phyloP scores from a whole-genome alignment of 2,329 filamentous ascomycete genomes.

The Raffaelea albimanens region DNA sequence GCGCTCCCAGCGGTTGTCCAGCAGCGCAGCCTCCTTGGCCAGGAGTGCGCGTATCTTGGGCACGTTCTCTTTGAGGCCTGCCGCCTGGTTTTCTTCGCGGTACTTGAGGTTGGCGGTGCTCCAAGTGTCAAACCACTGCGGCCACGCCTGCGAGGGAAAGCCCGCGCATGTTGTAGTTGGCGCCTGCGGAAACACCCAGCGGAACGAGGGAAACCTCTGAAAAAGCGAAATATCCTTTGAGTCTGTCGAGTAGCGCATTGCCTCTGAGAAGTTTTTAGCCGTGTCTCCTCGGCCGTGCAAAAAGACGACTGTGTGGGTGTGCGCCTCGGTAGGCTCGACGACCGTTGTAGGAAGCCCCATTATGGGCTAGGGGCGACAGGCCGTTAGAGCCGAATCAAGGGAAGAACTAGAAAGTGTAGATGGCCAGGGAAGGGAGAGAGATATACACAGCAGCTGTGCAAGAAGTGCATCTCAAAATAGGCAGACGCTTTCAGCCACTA shows the following conservation, averaged over 20 bases:
- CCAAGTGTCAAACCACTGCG: conserved; percentile 34
- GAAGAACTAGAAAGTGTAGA: too few relatives aligned
- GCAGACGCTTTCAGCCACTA: too few relatives aligned
- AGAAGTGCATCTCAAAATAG: too few relatives aligned
- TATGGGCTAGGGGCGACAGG: too few relatives aligned
- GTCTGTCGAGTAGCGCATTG: conserved; percentile 20
- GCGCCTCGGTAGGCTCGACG: conserved; percentile 7
- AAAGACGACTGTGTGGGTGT: conserved; percentile 33
- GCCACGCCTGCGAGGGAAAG: conserved; percentile 14
- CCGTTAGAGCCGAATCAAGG: too few relatives aligned
- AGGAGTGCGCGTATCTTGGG: conserved; percentile 22
- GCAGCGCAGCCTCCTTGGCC: conserved; percentile 17
- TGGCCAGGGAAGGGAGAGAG: too few relatives aligned
- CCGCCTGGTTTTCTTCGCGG: conserved; percentile 26
- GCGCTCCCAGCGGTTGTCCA: conserved; percentile 14
- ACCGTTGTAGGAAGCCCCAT: neutral
- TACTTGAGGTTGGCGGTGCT: conserved; percentile 27
- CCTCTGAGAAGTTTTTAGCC: conserved; percentile 19
- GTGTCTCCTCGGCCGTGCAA: conserved; percentile 33
- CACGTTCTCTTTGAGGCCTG: conserved; percentile 29
- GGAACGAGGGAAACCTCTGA: conserved; percentile 31
- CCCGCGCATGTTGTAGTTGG: conserved; percentile 18
- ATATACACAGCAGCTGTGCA: too few relatives aligned
- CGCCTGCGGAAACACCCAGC: conserved; percentile 39
- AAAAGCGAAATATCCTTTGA: conserved; percentile 21